Evolutionary conservation across 2,329 filamentous ascomycete species (phyloP), one percentile per base, ranked within the genome.

Genomic region (Magnaporthiopsis poae): DNA sequence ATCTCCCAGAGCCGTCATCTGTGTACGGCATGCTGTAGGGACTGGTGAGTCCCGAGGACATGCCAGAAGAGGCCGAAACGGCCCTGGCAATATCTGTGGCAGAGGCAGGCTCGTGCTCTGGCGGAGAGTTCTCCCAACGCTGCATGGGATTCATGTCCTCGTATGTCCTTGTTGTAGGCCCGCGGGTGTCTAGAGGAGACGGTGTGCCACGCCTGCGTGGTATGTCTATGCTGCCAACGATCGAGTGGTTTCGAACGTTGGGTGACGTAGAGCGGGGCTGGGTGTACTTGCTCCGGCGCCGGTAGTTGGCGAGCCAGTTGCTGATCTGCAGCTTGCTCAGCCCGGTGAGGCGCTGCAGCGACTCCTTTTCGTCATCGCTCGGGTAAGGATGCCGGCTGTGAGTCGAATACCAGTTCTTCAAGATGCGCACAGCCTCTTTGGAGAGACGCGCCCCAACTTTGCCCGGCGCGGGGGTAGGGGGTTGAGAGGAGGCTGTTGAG

Each of bases 281-380:
- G 63, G 88, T 86, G 66, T 90, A 87, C 79, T 96, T 96, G 71
- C 90, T 88, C 69, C 92, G 85, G 67, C 92, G 86, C 61, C 92
- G 87, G 67, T 92, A 92, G 76, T 96, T 96, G 68, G 92, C 92
- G 62, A 96, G 86, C 92, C 92, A 96, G 75, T 96, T 96, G 13
- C 88, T 89, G 71, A 96, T 94, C 73, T 97, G 93, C 18, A 84
- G 89, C 72, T 91, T 87, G 75, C 87, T 92, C 60, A 97, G 81
- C 9, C 92, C 91, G 0, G 92, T 96, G 71, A 90, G 85, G 62
- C 85, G 83, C 76, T 92, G 89, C 33, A 97, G 81, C 69, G 86
- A 84, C 70, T 92, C 90, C 73, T 94, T 96, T 74, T 96, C 91
- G 67, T 92, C 88, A 61, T 96, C 92, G 46, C 87, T 93, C 5